Evolutionary conservation across 495 filamentous ascomycete species (phyloP).

Genomic region (Podospora bellae-mahoneyi): DNA sequence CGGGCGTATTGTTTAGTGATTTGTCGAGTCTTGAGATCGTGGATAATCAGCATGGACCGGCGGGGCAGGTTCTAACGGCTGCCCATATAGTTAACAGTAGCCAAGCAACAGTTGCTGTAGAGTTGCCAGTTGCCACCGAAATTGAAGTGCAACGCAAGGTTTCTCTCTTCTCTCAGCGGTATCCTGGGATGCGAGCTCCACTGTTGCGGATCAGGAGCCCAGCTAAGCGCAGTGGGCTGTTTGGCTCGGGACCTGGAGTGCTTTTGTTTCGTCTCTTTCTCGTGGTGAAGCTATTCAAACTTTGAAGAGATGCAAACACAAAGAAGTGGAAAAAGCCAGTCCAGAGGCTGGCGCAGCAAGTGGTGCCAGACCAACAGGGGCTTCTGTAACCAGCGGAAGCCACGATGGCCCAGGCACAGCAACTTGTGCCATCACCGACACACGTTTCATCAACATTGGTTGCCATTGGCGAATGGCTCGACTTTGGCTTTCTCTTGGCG

Average conservation of each 20-base stretch:
- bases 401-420: slow-evolving; percentile 1
- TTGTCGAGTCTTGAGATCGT: slow-evolving; percentile 43
- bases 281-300: not conserved
- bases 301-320: not conserved
- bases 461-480: slow-evolving; percentile 32
- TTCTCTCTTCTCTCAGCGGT: not conserved
- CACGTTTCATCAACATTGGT: slow-evolving; percentile 25
- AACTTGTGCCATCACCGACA: slow-evolving; percentile 9
- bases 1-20: slow-evolving; percentile 32
- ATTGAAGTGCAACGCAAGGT: not conserved
- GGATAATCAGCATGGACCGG: slow-evolving; percentile 46
- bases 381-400: slow-evolving; percentile 9
- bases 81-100: slow-evolving; percentile 1
- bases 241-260: not conserved
- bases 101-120: slow-evolving; percentile 6
- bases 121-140: slow-evolving; percentile 5
- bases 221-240: not conserved
- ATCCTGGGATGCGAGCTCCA: slow-evolving; percentile 1
- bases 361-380: not conserved
- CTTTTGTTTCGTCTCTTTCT: not conserved
- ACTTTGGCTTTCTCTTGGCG: not conserved
- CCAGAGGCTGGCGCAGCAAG: not conserved
- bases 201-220: not conserved
- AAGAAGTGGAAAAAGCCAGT: not conserved
- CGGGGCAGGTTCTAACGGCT: slow-evolving; percentile 11